Evolutionary conservation across 2,329 filamentous ascomycete species (phyloP), one percentile per base, ranked within the genome.

Genomic region (Coniosporium tulheliwenetii): DNA sequence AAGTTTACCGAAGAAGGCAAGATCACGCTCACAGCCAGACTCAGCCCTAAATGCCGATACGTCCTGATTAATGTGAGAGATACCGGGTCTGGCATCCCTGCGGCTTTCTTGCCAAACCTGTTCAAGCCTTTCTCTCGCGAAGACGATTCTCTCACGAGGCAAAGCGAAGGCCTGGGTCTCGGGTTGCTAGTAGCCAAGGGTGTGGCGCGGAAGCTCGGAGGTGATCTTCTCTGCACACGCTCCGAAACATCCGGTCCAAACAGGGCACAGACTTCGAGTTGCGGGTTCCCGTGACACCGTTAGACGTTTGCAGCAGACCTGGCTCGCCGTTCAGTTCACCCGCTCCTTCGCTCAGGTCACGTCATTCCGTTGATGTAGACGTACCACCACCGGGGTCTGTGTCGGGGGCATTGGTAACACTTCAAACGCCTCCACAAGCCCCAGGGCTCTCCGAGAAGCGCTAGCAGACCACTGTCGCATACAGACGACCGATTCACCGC

Each of bases 121-220:
- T 84, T 83, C 62, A 78, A 78, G 47, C 73, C 79, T 1, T 83
- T 82, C 54, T 75, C 78, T 16, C 69, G 78, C 44, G 74, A 81
- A 56, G 78, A 84, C 53, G 70, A 75, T 39, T 81, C 78, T 1
- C 72, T 77, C 10, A 81, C 77, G 5, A 66, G 79, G 36, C 70
- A 72, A 45, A 78, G 72, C 52, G 79, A 84, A 54, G 79, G 79
- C 0, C 63, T 83, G 2, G 79, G 79, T 0, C 62, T 84, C 5
- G 79, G 79, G 19, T 60, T 84, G 9, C 67, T 83, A 51, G 79
- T 83, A 12, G 79, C 79, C 1, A 83, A 82, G 57, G 78, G 78
- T 3, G 65, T 82, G 37, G 75, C 79, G 5, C 67, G 79, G 41
- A 79, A 77, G 52, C 70, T 83, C 42, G 77, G 78, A 19, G 79